Evolutionary conservation across 202 grass and related monocot genomes (phyloP).

Genomic region (Schoenoplectus tabernaemontani): DNA sequence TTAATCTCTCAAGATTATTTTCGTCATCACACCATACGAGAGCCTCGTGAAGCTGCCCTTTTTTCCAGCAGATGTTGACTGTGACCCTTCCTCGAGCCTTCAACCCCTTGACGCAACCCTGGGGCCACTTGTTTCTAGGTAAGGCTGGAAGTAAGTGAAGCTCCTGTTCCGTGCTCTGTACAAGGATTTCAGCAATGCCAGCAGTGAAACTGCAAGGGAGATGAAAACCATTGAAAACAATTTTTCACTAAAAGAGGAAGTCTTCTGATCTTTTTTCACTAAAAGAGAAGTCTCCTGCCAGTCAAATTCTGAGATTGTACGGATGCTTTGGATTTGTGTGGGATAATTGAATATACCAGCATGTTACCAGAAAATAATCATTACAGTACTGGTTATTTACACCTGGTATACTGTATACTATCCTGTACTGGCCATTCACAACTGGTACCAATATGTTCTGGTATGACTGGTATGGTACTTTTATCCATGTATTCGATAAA

Average conservation of each 20-base stretch:
- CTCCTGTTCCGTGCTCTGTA: too few relatives aligned
- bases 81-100: conserved; percentile 63
- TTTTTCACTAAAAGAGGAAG: too few relatives aligned
- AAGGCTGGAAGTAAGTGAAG: conserved; percentile 1
- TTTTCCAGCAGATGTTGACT: conserved; percentile 70
- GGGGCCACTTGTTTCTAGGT: conserved; percentile 60
- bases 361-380: not conserved
- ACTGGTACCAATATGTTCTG: not conserved
- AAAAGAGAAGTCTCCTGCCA: not conserved
- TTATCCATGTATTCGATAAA: not conserved
- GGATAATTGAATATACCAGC: not conserved
- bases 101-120: conserved; percentile 66
- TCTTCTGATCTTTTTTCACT: too few relatives aligned
- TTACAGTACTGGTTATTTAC: not conserved
- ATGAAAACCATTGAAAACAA: not conserved
- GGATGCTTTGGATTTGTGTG: not conserved
- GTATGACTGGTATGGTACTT: not conserved
- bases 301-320: not conserved
- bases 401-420: not conserved
- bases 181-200: conserved; percentile 60
- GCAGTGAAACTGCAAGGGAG: conserved; percentile 56
- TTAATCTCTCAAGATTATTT: conserved; percentile 38
- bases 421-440: not conserved
- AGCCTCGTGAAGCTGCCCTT: conserved; percentile 67
- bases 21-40: conserved; percentile 43